These are phyloP conservation scores for Beta corolliflora DNA, from an alignment of 179 eudicot genomes.

Conservation along the genomic window DNA sequence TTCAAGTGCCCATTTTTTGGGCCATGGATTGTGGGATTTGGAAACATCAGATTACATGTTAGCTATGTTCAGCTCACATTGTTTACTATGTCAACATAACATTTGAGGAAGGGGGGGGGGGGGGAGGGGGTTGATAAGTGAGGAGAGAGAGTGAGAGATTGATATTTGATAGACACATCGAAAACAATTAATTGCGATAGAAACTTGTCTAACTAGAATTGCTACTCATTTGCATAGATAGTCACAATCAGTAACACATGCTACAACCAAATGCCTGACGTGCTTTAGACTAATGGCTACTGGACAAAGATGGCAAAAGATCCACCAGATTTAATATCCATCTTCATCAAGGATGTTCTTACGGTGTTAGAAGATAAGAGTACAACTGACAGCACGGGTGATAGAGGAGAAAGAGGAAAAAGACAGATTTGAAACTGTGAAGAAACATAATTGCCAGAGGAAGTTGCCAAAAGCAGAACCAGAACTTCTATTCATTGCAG, in stretches of 20 bases:
- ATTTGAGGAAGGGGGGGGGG: too few relatives aligned
- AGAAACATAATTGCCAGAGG: background rate
- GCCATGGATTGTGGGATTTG: background rate
- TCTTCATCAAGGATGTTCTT: background rate
- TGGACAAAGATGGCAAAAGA: background rate
- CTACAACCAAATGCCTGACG: background rate
- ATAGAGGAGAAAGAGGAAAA: background rate
- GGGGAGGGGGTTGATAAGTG: background rate
- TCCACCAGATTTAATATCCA: background rate
- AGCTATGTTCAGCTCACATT: background rate
- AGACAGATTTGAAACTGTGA: background rate
- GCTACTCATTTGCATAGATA: background rate
- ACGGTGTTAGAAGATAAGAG: background rate
- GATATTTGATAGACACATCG: background rate
- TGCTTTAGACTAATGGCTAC: background rate
- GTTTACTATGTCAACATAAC: background rate
- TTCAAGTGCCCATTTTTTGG: background rate
- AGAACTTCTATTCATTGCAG: background rate
- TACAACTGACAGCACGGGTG: background rate
- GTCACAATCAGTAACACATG: background rate
- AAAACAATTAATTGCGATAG: background rate
- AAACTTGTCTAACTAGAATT: background rate
- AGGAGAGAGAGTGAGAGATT: background rate
- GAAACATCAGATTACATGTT: background rate
- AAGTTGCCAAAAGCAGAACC: background rate